Percentiles rank a stretch among this genome's conserved stretches.
These are phyloP conservation scores for Boeremia exigua DNA, from an alignment of 2,329 filamentous ascomycete species.

Conservation along the genomic window DNA sequence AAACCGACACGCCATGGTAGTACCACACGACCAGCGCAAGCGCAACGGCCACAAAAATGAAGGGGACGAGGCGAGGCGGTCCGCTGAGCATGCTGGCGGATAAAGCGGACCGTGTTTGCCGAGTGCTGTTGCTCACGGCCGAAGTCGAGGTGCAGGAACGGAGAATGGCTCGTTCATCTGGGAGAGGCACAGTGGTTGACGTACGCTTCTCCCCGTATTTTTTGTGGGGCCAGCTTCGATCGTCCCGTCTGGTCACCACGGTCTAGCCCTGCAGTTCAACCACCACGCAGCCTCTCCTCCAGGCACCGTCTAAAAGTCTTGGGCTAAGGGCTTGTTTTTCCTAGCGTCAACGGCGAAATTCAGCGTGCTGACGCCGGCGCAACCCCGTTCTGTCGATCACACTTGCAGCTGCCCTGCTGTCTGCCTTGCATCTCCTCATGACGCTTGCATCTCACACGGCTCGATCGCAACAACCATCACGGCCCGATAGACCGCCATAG, in stretches of 20 bases:
- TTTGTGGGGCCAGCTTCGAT: conserved; percentile 6
- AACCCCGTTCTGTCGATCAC: no score
- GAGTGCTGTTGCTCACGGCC: conserved; percentile 17
- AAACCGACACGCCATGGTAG: conserved; percentile 22
- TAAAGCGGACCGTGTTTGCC: conserved; percentile 12
- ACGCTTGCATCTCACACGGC: no score
- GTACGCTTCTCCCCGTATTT: conserved; percentile 10
- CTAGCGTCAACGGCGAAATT: no score
- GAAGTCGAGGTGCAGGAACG: not conserved
- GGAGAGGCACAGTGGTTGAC: not conserved
- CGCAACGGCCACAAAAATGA: conserved; percentile 33
- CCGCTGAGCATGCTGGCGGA: conserved; percentile 44
- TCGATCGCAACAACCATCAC: no score
- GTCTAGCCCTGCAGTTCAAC: conserved; percentile 8
- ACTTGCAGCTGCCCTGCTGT: no score
- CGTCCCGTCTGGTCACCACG: not conserved
- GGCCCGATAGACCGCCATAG: no score
- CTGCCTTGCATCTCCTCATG: no score
- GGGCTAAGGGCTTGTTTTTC: no score
- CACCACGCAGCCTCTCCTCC: not conserved
- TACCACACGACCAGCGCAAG: conserved; percentile 43
- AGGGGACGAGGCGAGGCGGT: conserved; percentile 41
- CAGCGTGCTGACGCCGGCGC: no score
- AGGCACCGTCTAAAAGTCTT: no score
- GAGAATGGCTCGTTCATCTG: conserved; percentile 6